Base-by-base conservation (phyloP, 1,139 yeast species). In the Geotrichum candidum region DNA sequence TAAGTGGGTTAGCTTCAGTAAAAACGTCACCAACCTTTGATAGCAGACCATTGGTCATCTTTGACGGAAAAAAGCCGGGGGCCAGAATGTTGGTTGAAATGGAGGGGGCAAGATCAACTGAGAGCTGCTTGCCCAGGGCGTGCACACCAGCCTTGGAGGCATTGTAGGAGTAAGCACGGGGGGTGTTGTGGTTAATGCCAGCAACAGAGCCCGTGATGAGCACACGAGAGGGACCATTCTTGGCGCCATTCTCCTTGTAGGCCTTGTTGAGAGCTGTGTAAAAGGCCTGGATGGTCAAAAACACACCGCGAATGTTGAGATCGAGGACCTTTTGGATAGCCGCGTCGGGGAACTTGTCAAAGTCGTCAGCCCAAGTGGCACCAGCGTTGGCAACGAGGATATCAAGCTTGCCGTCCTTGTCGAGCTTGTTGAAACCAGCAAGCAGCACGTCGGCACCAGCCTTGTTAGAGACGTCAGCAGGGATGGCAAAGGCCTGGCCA, bases 121-220 rank as follows among this genome's bases (percentile, higher is more conserved):
- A 87, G 69, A 87, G 78, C 65, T 81, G 77, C 74, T 83, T 84
- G 51, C 87, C 87, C 72, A 88, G 72, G 72, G 88, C 94, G 61
- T 85, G 81, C 10, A 87, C 87, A 59, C 90, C 94, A 1, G 92
- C 90, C 74, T 88, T 88, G 59, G 92, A 87, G 7, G 92, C 89
- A 63, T 82, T 73, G 73, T 88, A 88, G 4, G 91, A 91, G 67
- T 83, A 87, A 18, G 87, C 81, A 53, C 88, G 87, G 72, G 85
- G 88, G 51, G 77, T 72, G n/a, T 82, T 74, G 38, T 83, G 73
- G 2, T 81, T 73, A 35, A 80, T 65, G 2, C 80, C 77, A 25
- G 74, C 69, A 51, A 85, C 80, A 1, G 92, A 87, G 2, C 91
- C 87, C 78, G 85, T 86, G 66, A 87, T 82, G 61, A 88, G 69